Conservation (phyloP, 2,329 filamentous ascomycete genomes). For the Fusarium setosum region DNA sequence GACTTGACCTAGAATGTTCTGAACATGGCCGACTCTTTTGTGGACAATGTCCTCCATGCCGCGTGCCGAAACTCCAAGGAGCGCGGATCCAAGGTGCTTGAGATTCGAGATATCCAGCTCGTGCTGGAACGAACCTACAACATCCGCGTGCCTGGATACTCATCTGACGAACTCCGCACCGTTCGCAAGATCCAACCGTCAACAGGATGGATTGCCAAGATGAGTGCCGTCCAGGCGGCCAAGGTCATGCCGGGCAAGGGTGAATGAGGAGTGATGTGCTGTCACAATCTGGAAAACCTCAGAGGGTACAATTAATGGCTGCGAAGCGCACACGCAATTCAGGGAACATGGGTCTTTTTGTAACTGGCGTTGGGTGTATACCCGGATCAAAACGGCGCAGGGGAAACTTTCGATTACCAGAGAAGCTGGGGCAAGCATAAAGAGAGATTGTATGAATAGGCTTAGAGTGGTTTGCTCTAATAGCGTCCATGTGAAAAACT, state of each 20-base stretch:
- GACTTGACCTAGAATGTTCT: conserved; percentile 77
- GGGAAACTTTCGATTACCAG: conserved; percentile 3
- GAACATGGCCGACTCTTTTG: conserved; percentile 90
- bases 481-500: no score
- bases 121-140: conserved; percentile 88
- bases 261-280: conserved; percentile 49
- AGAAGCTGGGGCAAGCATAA: neutral
- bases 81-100: conserved; percentile 88
- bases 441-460: neutral
- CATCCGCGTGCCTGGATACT: conserved; percentile 93
- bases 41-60: conserved; percentile 88
- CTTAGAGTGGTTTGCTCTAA: no score
- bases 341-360: conserved; percentile 8
- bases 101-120: conserved; percentile 87
- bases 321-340: neutral
- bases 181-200: conserved; percentile 94
- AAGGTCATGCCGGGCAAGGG: conserved; percentile 79
- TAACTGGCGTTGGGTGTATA: conserved; percentile 40
- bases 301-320: neutral
- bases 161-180: conserved; percentile 91
- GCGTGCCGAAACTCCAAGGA: conserved; percentile 95
- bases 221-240: conserved; percentile 94
- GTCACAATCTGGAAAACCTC: neutral
- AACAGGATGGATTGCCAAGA: conserved; percentile 92
- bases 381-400: conserved; percentile 34